Conservation (phyloP, 2,329 filamentous ascomycete species). For the Talaromyces sp. region DNA sequence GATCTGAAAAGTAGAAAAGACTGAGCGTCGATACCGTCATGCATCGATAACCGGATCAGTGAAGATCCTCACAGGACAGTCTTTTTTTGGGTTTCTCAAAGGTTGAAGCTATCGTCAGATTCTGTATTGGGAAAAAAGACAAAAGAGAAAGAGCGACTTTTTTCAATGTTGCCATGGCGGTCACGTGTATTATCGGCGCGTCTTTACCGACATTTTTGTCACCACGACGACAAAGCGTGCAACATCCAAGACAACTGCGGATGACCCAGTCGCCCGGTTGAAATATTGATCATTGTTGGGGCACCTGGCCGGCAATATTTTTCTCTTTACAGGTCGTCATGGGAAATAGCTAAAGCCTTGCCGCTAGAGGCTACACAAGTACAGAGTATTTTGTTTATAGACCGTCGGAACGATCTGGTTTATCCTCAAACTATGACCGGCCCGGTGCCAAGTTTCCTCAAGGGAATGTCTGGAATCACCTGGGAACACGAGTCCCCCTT, state of each 20-base stretch:
- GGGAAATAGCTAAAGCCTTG: not conserved
- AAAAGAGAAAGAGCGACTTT: not conserved
- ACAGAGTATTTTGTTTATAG: not conserved
- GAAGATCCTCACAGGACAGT: too few species aligned
- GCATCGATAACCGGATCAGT: too few species aligned
- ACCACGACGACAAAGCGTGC: too few species aligned
- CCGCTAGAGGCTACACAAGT: not conserved
- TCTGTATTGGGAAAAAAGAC: too few species aligned
- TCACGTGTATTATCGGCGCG: not conserved
- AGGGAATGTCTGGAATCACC: slow-evolving; percentile 19
- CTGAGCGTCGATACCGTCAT: too few species aligned
- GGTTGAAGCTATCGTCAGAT: too few species aligned
- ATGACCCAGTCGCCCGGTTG: not conserved
- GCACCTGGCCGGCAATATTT: not conserved
- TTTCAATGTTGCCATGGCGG: not conserved
- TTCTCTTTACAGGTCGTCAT: not conserved
- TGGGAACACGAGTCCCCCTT: slow-evolving; percentile 39
- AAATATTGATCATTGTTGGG: too few species aligned
- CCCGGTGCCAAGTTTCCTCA: slow-evolving; percentile 8
- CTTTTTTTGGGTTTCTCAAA: too few species aligned
- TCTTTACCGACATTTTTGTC: not conserved
- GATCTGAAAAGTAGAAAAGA: too few species aligned
- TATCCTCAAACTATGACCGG: slow-evolving; percentile 9
- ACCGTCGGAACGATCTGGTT: not conserved
- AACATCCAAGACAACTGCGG: not conserved